Percentiles rank a stretch among this genome's conserved stretches.
These are phyloP conservation scores for Clarireedia monteithiana DNA, from an alignment of 2,329 filamentous ascomycete genomes.

Conservation along the genomic window DNA sequence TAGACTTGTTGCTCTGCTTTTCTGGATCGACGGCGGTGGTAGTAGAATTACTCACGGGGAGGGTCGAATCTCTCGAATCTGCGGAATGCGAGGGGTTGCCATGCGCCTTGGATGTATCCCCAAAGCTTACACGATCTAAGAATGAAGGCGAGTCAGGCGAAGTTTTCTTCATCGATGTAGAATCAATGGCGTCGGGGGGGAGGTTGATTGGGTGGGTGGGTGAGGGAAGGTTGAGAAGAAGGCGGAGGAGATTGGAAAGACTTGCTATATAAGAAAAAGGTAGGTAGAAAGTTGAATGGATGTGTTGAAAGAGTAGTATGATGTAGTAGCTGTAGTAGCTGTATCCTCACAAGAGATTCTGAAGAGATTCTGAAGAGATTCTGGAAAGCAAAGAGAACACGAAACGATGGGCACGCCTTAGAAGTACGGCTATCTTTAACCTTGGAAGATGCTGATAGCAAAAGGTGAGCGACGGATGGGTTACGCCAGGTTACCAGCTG, in stretches of 20 bases:
- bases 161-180: constrained; percentile 53
- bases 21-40: constrained; percentile 8
- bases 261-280: not conserved
- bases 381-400: not conserved
- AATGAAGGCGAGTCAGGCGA: constrained; percentile 42
- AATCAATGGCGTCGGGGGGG: constrained; percentile 1
- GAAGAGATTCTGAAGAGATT: not conserved
- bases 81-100: constrained; percentile 36
- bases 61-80: constrained; percentile 28
- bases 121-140: constrained; percentile 50
- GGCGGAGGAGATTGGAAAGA: not conserved
- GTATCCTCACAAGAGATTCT: not conserved
- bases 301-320: not conserved
- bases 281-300: too few relatives aligned
- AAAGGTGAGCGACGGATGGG: not conserved
- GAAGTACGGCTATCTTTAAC: not conserved
- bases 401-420: not conserved
- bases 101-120: constrained; percentile 47
- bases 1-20: constrained; percentile 17
- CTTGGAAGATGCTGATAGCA: not conserved
- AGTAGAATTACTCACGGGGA: constrained; percentile 33
- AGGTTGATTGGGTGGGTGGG: not conserved
- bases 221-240: not conserved
- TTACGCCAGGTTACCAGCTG: not conserved
- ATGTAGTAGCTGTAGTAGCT: not conserved